A percentile compares a stretch with the other conserved stretches of the same genome.
These are phyloP conservation scores for Caryopteris hybrid DNA, from an alignment of 305 asterid species.

Conservation along the genomic window DNA sequence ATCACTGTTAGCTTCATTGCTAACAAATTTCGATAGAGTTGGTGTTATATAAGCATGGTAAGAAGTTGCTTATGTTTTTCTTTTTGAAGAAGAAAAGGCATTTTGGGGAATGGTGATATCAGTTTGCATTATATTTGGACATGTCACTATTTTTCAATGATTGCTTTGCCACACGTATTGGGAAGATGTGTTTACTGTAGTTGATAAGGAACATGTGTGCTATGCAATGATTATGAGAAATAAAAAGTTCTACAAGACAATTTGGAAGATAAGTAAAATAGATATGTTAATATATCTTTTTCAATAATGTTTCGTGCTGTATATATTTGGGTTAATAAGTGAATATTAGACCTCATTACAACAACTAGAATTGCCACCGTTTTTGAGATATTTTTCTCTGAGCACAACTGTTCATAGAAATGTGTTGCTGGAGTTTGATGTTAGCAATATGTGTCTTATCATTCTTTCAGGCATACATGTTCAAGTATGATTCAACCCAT, in stretches of 20 bases:
- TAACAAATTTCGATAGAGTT: neutral
- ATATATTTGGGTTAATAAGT: neutral
- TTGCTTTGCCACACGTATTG: neutral
- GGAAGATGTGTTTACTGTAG: neutral
- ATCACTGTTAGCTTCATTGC: neutral
- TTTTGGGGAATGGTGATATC: neutral
- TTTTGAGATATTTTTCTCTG: neutral
- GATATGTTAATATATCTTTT: neutral
- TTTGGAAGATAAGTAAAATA: neutral
- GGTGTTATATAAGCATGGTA: neutral
- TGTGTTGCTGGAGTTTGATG: neutral
- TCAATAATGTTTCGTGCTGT: neutral
- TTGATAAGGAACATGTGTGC: neutral
- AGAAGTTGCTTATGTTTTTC: neutral
- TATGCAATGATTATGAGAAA: neutral
- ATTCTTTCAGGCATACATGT: slow-evolving; percentile 83
- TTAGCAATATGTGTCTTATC: slow-evolving; percentile 12
- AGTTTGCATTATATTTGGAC: no score
- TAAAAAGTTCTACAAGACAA: neutral
- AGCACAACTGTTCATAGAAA: neutral
- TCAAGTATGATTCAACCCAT: slow-evolving; percentile 96
- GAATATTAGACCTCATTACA: neutral
- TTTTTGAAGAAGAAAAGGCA: neutral
- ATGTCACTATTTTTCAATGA: neutral
- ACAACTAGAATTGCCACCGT: neutral